Conservation (phyloP, 768 basidiomycete species). For the Amanita jacksonii region DNA sequence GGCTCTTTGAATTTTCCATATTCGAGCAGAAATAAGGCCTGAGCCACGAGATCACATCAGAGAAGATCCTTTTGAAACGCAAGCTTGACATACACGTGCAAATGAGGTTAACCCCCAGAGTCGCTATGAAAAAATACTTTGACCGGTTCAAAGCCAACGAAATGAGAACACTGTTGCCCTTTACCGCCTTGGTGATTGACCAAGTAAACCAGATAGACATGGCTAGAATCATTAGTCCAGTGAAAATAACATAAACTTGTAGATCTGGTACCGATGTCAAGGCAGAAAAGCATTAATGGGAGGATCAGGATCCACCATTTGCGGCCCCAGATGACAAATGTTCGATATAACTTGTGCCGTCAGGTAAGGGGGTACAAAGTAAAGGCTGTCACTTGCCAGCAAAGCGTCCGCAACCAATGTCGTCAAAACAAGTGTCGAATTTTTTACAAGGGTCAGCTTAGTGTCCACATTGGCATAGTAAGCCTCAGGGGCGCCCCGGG, state of each 20-base stretch:
- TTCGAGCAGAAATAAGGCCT: constrained; percentile 3
- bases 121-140: constrained; percentile 5
- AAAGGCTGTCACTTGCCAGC: not conserved
- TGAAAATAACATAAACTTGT: too few relatives aligned
- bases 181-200: not conserved
- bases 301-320: constrained; percentile 2
- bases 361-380: too few relatives aligned
- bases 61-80: too few relatives aligned
- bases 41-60: too few relatives aligned
- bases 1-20: constrained; percentile 1
- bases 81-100: not conserved
- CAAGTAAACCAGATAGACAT: constrained; percentile 4
- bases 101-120: constrained; percentile 5
- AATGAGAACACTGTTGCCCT: constrained; percentile 3
- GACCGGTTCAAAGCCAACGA: not conserved
- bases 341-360: constrained; percentile 8
- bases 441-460: constrained; percentile 2
- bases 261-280: not conserved
- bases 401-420: constrained; percentile 4
- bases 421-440: not conserved
- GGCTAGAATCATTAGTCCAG: not conserved
- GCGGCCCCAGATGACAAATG: constrained; percentile 4
- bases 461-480: constrained; percentile 5
- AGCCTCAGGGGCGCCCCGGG: not conserved
- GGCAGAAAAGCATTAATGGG: not conserved